A percentile compares a stretch with the other conserved stretches of the same genome.
Conservation (phyloP, 2,329 filamentous ascomycete species). For the Colletotrichum agaves region DNA sequence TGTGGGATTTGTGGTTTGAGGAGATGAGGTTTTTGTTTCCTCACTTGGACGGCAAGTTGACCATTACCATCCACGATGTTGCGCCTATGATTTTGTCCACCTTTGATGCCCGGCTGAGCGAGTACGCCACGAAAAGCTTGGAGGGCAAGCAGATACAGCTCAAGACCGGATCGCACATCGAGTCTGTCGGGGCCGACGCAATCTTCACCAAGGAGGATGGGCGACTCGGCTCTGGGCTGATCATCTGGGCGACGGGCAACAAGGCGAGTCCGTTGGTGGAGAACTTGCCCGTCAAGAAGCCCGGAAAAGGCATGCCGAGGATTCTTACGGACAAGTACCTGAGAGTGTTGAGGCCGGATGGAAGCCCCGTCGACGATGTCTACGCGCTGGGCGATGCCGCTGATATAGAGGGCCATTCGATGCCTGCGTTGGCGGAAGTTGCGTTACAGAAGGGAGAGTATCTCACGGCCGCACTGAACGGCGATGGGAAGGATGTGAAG, state of each 20-base stretch:
- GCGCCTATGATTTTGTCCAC: constrained; percentile 95
- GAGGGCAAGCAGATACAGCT: constrained; percentile 19
- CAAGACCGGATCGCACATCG: constrained; percentile 20
- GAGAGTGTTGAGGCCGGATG: constrained; percentile 14
- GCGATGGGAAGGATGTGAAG: background rate
- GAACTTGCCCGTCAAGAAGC: constrained; percentile 16
- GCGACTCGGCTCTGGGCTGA: constrained; percentile 90
- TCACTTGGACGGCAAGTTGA: constrained; percentile 93
- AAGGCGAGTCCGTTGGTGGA: constrained; percentile 27
- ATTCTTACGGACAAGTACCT: constrained; percentile 31
- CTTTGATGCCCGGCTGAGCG: constrained; percentile 98
- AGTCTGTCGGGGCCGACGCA: constrained; percentile 71
- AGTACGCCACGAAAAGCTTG: constrained; percentile 72
- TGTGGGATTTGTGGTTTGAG: constrained; percentile 98
- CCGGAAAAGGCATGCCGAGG: constrained; percentile 1
- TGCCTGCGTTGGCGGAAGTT: constrained; percentile 28
- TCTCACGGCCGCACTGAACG: constrained; percentile 8
- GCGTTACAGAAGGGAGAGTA: constrained; percentile 33
- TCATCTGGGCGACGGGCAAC: constrained; percentile 98
- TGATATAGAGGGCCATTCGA: constrained; percentile 20
- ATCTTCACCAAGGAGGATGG: constrained; percentile 93
- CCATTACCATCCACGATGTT: constrained; percentile 96
- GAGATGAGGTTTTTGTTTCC: constrained; percentile 98
- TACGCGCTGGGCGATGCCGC: constrained; percentile 27
- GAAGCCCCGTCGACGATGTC: constrained; percentile 17